Evolutionary conservation across 2,329 filamentous ascomycete species (phyloP), one percentile per base, ranked within the genome.

Genomic region (Calonectria hawksworthii): DNA sequence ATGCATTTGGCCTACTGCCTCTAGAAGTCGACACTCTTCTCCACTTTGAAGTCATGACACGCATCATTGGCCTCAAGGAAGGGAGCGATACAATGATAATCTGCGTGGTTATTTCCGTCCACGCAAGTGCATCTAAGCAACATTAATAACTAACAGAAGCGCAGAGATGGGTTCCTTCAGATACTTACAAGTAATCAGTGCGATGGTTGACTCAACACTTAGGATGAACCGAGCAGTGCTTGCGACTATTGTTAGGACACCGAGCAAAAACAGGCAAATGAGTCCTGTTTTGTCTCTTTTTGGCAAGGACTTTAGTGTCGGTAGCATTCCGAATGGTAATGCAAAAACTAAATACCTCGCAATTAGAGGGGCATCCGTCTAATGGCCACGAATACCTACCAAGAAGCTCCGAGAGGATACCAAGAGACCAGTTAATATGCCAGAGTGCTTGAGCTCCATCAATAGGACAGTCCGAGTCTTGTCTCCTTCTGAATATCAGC

Each of bases 51-150:
- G 47, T 18, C 44, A 52, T 28, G 0, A n/a, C 11, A 18, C 44
- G 44, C 21, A 54, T 32, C n/a, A 54, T 14, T 4, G 65, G 65
- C 4, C 47, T 32, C 3, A 68, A 26, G 4, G 65, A 11, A 21
- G 65, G 65, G 1, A 68, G 50, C 6, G 65, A 52, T 2, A 38
- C 65, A 8, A 68, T 54, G 16, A 68, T 30, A n/a, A 68, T 68
- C 16, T 68, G 65, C 2, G 65, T 54, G 4, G 65, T 54, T n/a
- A 68, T 54, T 68, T 68, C 65, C 2, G 65, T 38, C 65, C 47
- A 68, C 16, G 32, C 47, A 30, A 68, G 30, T 30, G 28, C 23
- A 32, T 54, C 65, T 68, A 16, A n/a, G 18, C 5, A 32, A 3
- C 38, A 11, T 59, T 9, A 59, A 21, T 11, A 54, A 8, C 11